Evolutionary conservation across 371 early-diverging fungal species (phyloP).

Genomic region (Rhizopus delemar): DNA sequence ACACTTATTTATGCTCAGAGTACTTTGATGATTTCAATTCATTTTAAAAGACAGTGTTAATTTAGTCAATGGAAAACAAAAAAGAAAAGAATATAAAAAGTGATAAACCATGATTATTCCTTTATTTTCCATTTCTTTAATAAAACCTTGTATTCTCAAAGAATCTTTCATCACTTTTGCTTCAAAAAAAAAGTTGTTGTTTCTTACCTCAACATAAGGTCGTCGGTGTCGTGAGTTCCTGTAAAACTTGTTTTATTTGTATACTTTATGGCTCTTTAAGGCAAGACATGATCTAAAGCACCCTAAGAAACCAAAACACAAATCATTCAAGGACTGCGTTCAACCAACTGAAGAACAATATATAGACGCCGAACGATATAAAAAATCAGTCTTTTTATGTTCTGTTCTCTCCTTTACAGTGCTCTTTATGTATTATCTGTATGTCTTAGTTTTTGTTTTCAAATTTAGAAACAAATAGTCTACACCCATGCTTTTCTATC

Average conservation of each 20-base stretch:
- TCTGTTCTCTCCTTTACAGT: too few species aligned
- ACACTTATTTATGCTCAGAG: too few species aligned
- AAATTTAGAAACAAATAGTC: too few species aligned
- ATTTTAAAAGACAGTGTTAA: too few species aligned
- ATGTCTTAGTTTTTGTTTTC: too few species aligned
- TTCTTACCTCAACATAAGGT: conserved; percentile 64
- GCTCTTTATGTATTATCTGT: too few species aligned
- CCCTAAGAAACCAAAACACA: conserved; percentile 32
- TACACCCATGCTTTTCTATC: too few species aligned
- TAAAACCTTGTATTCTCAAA: conserved; percentile 33
- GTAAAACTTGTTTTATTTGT: conserved; percentile 80
- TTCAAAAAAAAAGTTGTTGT: conserved; percentile 40
- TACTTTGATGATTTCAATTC: too few species aligned
- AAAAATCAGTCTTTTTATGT: too few species aligned
- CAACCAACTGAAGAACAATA: conserved; percentile 38
- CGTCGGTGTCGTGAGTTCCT: conserved; percentile 68
- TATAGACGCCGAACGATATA: too few species aligned
- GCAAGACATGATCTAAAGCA: conserved; percentile 31
- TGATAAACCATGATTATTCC: neutral
- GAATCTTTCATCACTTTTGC: conserved; percentile 19
- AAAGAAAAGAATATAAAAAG: neutral
- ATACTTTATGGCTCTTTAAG: conserved; percentile 67
- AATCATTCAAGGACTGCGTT: conserved; percentile 27
- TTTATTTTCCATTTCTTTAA: conserved; percentile 8
- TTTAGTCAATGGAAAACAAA: too few species aligned